Evolutionary conservation across 192 early-diverging fungal species (phyloP).

Genomic region (Powellomyces hirtus): DNA sequence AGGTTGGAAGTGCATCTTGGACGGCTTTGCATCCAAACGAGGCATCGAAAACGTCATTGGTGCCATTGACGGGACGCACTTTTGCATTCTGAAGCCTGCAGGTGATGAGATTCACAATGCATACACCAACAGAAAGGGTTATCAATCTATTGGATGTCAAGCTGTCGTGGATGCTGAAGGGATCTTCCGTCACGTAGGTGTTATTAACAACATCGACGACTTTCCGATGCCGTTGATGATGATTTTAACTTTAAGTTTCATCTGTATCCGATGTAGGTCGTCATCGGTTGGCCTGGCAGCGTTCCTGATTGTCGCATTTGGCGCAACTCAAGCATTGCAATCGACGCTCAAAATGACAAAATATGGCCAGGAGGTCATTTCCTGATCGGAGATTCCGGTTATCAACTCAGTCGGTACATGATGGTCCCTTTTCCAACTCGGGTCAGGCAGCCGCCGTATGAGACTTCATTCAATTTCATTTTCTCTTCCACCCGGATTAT

Average conservation of each 20-base stretch:
- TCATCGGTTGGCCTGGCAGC: background rate
- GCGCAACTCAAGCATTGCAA: background rate
- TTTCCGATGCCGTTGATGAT: no score
- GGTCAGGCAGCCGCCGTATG: background rate
- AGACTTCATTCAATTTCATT: background rate
- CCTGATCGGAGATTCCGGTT: conserved; percentile 1
- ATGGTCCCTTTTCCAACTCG: background rate
- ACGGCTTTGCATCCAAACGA: background rate
- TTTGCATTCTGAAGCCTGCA: background rate
- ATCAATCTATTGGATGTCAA: background rate
- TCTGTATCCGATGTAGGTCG: background rate
- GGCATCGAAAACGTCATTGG: background rate
- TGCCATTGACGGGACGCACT: conserved; percentile 3
- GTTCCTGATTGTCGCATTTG: background rate
- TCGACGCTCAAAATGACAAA: background rate
- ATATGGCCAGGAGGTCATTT: background rate
- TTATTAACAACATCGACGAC: background rate
- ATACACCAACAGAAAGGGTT: background rate
- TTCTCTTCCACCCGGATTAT: background rate
- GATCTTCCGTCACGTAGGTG: background rate
- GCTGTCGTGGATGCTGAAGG: background rate
- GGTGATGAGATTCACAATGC: conserved; percentile 5
- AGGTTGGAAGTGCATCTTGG: background rate
- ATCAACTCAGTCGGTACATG: background rate
- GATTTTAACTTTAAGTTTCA: no score